phyloP scores from a whole-genome alignment of 805 yeast species.

The Novakomyces olei region DNA sequence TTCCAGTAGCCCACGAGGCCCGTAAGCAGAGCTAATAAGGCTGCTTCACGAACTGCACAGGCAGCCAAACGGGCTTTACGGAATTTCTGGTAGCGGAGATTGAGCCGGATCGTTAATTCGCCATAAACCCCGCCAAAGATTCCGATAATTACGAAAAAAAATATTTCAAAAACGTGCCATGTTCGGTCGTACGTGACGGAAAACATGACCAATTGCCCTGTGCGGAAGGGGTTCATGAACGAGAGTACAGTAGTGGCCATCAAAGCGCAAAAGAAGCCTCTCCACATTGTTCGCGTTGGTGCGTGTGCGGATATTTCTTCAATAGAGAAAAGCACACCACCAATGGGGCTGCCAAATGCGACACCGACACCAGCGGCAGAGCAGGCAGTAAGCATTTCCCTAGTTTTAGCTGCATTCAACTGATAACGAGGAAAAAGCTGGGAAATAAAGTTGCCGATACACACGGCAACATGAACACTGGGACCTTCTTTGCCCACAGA shows the following conservation, averaged over 20 bases:
- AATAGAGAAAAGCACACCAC: conserved; percentile 80
- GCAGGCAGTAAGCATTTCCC: conserved; percentile 54
- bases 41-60: conserved; percentile 49
- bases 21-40: conserved; percentile 42
- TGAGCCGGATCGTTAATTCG: conserved; percentile 47
- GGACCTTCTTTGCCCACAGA: conserved; percentile 98
- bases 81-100: conserved; percentile 53
- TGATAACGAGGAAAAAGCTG: conserved; percentile 24
- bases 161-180: conserved; percentile 75
- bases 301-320: conserved; percentile 72
- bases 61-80: conserved; percentile 43
- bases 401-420: conserved; percentile 15
- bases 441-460: conserved; percentile 72
- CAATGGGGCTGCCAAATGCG: conserved; percentile 91
- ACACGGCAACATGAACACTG: conserved; percentile 89
- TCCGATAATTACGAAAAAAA: conserved; percentile 59
- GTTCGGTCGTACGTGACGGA: conserved; percentile 69
- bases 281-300: conserved; percentile 65
- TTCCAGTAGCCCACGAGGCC: conserved; percentile 65
- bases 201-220: conserved; percentile 83
- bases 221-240: conserved; percentile 70
- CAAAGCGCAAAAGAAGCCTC: conserved; percentile 73
- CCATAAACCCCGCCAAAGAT: conserved; percentile 86
- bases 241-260: conserved; percentile 43
- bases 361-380: conserved; percentile 98